These are phyloP conservation scores for Pichia phayaonensis DNA, from an alignment of 805 yeast species.

Conservation along the genomic window DNA sequence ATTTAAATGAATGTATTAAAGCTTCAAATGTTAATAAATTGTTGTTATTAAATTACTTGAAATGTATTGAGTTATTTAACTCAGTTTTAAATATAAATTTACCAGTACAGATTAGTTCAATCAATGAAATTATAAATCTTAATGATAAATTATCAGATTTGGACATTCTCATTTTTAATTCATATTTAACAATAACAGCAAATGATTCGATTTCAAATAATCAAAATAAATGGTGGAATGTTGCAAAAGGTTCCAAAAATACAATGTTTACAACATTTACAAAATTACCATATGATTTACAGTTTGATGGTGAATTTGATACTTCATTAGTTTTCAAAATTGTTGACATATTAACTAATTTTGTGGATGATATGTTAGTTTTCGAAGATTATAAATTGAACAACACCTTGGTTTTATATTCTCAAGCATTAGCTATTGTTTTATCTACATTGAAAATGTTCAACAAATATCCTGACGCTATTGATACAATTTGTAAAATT, in stretches of 20 bases:
- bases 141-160: constrained; percentile 34
- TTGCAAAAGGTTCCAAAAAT: constrained; percentile 32
- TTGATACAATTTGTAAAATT: constrained; percentile 45
- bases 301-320: constrained; percentile 14
- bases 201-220: constrained; percentile 17
- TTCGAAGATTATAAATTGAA: constrained; percentile 36
- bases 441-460: constrained; percentile 33
- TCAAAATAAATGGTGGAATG: constrained; percentile 72
- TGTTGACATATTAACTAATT: constrained; percentile 37
- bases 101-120: constrained; percentile 14
- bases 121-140: constrained; percentile 11
- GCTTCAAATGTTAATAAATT: constrained; percentile 34
- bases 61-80: constrained; percentile 27
- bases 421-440: constrained; percentile 51
- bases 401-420: constrained; percentile 28
- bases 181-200: constrained; percentile 55
- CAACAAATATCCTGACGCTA: constrained; percentile 9
- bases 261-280: constrained; percentile 65
- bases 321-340: constrained; percentile 31
- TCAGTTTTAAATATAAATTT: constrained; percentile 14
- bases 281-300: constrained; percentile 34
- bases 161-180: constrained; percentile 52
- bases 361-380: constrained; percentile 45
- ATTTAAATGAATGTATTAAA: constrained; percentile 32
- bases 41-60: constrained; percentile 40